Percentiles rank a stretch among this genome's conserved stretches.
Evolutionary conservation across 768 basidiomycete species (phyloP).

Genomic region (Russula sp.): DNA sequence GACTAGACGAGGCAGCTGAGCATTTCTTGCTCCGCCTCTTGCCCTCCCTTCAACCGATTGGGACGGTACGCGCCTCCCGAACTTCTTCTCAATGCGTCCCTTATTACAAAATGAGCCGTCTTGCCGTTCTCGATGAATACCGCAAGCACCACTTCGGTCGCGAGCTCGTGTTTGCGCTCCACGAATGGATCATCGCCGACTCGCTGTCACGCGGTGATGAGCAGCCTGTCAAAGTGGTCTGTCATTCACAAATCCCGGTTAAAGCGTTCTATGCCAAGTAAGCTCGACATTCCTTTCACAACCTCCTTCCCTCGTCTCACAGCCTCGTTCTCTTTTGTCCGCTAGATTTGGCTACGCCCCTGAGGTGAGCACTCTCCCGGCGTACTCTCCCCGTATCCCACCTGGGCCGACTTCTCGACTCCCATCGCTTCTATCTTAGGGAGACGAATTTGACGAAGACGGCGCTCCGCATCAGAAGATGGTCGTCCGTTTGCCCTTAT

Average conservation of each 20-base stretch:
- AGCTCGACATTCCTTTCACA: slow-evolving; percentile 28
- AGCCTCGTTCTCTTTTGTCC: slow-evolving; percentile 26
- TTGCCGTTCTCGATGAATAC: slow-evolving; percentile 62
- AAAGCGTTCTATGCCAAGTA: slow-evolving; percentile 75
- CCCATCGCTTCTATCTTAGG: slow-evolving; percentile 36
- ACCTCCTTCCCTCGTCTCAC: slow-evolving; percentile 23
- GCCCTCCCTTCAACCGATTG: slow-evolving; percentile 56
- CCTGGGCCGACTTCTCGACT: background rate
- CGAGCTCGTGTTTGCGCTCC: slow-evolving; percentile 56
- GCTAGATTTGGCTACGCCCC: slow-evolving; percentile 62
- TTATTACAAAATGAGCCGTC: slow-evolving; percentile 69
- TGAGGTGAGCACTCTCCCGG: slow-evolving; percentile 42
- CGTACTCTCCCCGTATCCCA: slow-evolving; percentile 19
- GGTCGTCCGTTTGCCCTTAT: slow-evolving; percentile 50
- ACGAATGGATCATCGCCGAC: slow-evolving; percentile 51
- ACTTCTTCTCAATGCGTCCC: slow-evolving; percentile 26
- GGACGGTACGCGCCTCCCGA: slow-evolving; percentile 53
- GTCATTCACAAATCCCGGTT: slow-evolving; percentile 68
- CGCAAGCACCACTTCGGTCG: slow-evolving; percentile 60
- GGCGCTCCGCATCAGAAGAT: slow-evolving; percentile 85
- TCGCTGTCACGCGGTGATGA: slow-evolving; percentile 25
- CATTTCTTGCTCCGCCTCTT: slow-evolving; percentile 69
- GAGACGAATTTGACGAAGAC: slow-evolving; percentile 71
- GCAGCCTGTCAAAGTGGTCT: slow-evolving; percentile 41
- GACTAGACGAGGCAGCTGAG: slow-evolving; percentile 54